phyloP scores from a whole-genome alignment of 2,329 filamentous ascomycete species.

The Alternaria triticina region DNA sequence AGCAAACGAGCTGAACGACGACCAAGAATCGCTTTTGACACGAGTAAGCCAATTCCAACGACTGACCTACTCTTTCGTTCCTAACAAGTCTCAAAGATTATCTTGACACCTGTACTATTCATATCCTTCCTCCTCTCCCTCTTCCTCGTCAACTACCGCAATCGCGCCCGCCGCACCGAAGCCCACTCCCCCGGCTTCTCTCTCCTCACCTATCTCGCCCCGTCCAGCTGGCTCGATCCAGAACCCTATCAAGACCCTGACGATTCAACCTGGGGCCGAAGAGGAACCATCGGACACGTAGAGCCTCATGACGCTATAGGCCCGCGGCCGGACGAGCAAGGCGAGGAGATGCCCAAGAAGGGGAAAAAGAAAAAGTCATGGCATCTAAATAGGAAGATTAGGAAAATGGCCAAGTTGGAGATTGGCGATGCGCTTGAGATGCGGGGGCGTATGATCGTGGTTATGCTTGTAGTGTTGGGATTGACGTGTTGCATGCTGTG shows the following conservation, averaged over 20 bases:
- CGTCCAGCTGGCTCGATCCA: constrained; percentile 42
- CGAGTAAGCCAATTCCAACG: constrained; percentile 22
- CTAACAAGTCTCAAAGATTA: constrained; percentile 31
- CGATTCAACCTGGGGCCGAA: constrained; percentile 33
- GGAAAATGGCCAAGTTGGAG: constrained; percentile 67
- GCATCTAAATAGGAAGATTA: constrained; percentile 51
- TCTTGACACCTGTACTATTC: constrained; percentile 70
- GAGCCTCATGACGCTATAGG: constrained; percentile 28
- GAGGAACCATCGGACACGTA: constrained; percentile 23
- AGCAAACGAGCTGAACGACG: constrained; percentile 18
- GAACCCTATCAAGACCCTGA: constrained; percentile 54
- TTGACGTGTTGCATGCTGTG: constrained; percentile 22
- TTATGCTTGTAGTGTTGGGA: constrained; percentile 50
- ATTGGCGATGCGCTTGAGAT: constrained; percentile 69
- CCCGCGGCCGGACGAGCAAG: constrained; percentile 11
- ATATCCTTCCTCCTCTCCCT: constrained; percentile 71
- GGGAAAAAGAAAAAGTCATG: constrained; percentile 34
- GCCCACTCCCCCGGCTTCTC: constrained; percentile 31
- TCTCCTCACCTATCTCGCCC: constrained; percentile 29
- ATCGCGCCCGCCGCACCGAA: constrained; percentile 57
- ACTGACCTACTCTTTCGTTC: neutral
- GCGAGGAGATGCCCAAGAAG: constrained; percentile 7
- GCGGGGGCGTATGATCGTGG: constrained; percentile 60
- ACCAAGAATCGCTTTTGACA: constrained; percentile 32
- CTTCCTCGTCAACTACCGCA: constrained; percentile 65